Conservation (phyloP, 371 early-diverging fungal species). For the Catenaria anguillulae region DNA sequence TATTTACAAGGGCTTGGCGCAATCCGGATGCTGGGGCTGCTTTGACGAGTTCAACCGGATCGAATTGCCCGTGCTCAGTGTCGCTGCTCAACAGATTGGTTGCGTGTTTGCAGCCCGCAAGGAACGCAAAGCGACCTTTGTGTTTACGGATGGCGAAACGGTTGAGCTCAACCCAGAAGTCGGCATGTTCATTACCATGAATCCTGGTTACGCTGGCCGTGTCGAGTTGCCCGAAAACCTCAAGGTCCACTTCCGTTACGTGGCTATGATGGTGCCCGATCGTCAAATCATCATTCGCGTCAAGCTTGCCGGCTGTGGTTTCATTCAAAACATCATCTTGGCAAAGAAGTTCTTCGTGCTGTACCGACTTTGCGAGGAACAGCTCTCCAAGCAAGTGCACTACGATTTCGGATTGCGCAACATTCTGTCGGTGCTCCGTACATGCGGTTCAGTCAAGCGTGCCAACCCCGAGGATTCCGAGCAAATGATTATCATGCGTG, state of each 20-base stretch:
- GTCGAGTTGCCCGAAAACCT: constrained; percentile 49
- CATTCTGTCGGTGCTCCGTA: constrained; percentile 41
- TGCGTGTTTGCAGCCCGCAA: constrained; percentile 40
- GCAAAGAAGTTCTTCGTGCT: constrained; percentile 47
- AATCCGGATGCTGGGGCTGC: constrained; percentile 42
- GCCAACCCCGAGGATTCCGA: constrained; percentile 41
- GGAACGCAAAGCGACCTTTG: constrained; percentile 35
- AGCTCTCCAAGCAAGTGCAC: constrained; percentile 44
- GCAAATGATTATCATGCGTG: constrained; percentile 42
- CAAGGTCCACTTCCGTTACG: constrained; percentile 45
- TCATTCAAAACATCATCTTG: constrained; percentile 35
- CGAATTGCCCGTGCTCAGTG: constrained; percentile 44
- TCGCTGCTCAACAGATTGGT: constrained; percentile 47
- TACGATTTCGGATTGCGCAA: constrained; percentile 55
- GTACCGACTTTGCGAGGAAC: constrained; percentile 42
- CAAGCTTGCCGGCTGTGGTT: constrained; percentile 47
- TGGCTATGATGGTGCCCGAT: constrained; percentile 53
- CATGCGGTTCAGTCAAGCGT: constrained; percentile 43
- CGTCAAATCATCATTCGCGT: constrained; percentile 48
- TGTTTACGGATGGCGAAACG: constrained; percentile 44
- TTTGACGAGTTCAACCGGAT: constrained; percentile 60
- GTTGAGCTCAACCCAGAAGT: constrained; percentile 49
- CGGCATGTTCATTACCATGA: constrained; percentile 54
- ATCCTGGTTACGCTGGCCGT: constrained; percentile 46
- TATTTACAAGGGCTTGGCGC: constrained; percentile 47